Base-by-base conservation (phyloP, 768 basidiomycete genomes). In the Termitomyces sp. region DNA sequence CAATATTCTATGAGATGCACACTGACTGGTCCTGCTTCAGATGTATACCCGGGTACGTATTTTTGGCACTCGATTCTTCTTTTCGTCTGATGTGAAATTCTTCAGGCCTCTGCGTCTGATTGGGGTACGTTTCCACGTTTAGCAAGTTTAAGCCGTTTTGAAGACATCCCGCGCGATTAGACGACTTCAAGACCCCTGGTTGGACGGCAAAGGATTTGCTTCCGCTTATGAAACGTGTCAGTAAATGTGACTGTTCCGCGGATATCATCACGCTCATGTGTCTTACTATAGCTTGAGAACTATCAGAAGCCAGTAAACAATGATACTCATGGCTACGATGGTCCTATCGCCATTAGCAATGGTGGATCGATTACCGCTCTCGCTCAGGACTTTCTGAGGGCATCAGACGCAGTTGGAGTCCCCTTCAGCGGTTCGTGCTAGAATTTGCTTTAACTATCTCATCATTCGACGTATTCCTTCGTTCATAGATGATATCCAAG, bases 271-370 rank as follows among this genome's bases (percentile, higher is more conserved):
- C 1, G 7, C 34, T 36, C 16, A 55, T 1, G 41, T 27, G 30
- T 31, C 22, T 22, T 47, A 12, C 4, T 20, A n/a, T 63, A 85
- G 81, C 74, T 88, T 57, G 87, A 89, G 78, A 87, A 88, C 74
- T 88, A 89, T 69, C 87, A 88, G 77, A 87, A 87, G 72, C 86
- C 87, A 1, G 71, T 69, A 27, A 86, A 86, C 74, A 87, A 83
- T 68, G 74, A 84, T 58, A 83, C 80, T 2, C 86, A 88, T 68
- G 87, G 87, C 44, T 87, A 87, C 62, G 81, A 85, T 58, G 87
- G 87, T 4, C 87, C 87, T n/a, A 86, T 89, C 57, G 85, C 85
- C 15, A 87, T 88, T 68, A 83, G 81, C 63, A 87, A 88, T 61
- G 87, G 87, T 63, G 86, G 87, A 55, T 78, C 82, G 22, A 78